Percentiles rank a stretch among this genome's conserved stretches.
Conservation (phyloP, 208 protist genomes). For the Perkinsela sp. region DNA sequence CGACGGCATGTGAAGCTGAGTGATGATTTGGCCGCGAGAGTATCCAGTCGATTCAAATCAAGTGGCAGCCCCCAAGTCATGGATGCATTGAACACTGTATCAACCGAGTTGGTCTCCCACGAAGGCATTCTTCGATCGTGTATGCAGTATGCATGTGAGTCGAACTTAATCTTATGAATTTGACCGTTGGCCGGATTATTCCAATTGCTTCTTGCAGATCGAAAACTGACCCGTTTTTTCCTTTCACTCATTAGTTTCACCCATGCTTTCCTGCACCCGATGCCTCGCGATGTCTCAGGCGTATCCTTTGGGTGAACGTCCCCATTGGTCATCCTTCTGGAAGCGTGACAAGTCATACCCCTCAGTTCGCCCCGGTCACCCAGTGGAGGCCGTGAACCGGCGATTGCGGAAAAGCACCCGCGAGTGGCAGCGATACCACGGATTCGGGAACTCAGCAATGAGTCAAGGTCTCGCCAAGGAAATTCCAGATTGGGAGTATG, state of each 20-base stretch:
- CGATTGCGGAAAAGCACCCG: neutral
- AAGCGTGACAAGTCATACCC: neutral
- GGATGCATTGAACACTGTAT: no score
- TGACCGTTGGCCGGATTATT: no score
- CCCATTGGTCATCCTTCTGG: neutral
- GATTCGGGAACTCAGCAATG: neutral
- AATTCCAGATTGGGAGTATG: slow-evolving; percentile 44
- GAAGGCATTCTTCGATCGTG: no score
- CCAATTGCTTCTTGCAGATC: no score
- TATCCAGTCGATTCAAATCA: no score
- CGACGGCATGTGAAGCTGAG: neutral
- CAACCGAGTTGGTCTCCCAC: no score
- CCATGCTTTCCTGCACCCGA: neutral
- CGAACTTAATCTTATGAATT: no score
- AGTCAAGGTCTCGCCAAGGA: slow-evolving; percentile 20
- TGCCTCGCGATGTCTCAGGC: neutral
- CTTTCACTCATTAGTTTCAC: no score
- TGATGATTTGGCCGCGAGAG: no score
- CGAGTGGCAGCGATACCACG: neutral
- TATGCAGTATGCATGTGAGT: no score
- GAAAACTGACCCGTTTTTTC: no score
- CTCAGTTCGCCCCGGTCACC: neutral
- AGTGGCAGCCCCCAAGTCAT: no score
- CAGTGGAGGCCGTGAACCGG: neutral
- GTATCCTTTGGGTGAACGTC: neutral